Evolutionary conservation across 306 rosid genomes (phyloP).

Genomic region (Vachellia pachyceras): DNA sequence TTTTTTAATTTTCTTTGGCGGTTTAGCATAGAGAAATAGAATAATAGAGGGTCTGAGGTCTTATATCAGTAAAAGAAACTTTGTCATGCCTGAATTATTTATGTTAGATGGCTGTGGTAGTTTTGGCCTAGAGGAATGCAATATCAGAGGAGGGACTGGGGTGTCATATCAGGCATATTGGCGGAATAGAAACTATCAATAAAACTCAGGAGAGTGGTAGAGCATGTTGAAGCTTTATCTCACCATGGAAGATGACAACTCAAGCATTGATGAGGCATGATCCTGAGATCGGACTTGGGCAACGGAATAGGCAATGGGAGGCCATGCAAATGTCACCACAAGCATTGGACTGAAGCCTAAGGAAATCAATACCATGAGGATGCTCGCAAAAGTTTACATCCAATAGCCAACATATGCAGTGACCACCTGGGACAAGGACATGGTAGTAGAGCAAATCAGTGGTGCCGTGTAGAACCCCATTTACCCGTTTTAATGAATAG

Average conservation of each 20-base stretch:
- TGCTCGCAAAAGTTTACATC: background rate
- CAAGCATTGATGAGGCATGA: background rate
- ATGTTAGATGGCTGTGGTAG: conserved; percentile 17
- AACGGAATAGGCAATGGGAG: background rate
- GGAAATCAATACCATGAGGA: background rate
- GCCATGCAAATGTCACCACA: background rate
- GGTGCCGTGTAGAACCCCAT: background rate
- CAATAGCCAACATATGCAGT: background rate
- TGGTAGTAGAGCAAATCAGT: background rate
- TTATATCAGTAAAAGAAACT: conserved; percentile 2
- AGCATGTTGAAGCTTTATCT: conserved; percentile 16
- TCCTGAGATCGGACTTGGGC: background rate
- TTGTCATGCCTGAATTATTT: conserved; percentile 14
- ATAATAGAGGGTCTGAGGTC: conserved; percentile 4
- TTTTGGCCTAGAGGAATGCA: conserved; percentile 16
- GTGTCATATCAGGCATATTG: background rate
- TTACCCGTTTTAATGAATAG: background rate
- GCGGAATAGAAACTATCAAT: background rate
- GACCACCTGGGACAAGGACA: background rate
- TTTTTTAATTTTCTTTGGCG: conserved; percentile 3
- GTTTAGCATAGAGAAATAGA: conserved; percentile 23
- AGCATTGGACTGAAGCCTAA: background rate
- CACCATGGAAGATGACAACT: background rate
- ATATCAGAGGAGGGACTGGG: background rate
- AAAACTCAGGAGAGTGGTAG: conserved; percentile 21